Evolutionary conservation across 2,329 filamentous ascomycete species (phyloP).

Genomic region (Cladosporium velox): DNA sequence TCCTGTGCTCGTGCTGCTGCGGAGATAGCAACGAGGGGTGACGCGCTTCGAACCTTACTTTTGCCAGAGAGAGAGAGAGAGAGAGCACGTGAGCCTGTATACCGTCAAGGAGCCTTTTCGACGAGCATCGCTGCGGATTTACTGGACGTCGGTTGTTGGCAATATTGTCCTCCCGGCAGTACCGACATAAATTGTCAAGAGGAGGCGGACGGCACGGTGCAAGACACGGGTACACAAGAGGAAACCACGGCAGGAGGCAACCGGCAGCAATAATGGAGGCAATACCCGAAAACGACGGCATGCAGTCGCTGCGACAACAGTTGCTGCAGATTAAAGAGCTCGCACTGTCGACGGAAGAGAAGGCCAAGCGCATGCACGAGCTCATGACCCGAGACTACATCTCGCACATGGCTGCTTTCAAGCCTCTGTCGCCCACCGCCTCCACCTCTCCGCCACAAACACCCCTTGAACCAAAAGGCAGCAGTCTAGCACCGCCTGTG

Average conservation of each 20-base stretch:
- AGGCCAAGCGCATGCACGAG: constrained; percentile 51
- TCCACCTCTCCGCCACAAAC: constrained; percentile 6
- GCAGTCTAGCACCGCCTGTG: constrained; percentile 23
- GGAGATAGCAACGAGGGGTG: constrained; percentile 2
- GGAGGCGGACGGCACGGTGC: not conserved
- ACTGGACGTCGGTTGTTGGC: not conserved
- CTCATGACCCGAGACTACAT: constrained; percentile 53
- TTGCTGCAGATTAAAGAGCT: constrained; percentile 51
- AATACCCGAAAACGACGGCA: constrained; percentile 54
- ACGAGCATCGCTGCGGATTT: not conserved
- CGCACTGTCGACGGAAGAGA: constrained; percentile 49
- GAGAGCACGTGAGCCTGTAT: constrained; percentile 2
- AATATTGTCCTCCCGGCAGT: not conserved
- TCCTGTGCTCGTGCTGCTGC: not conserved
- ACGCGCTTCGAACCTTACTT: not conserved
- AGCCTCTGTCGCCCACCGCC: not conserved
- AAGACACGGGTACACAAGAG: not conserved
- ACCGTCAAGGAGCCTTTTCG: not conserved
- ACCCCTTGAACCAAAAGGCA: not conserved
- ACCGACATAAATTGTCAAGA: not conserved
- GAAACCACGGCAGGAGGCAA: not conserved
- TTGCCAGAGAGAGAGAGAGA: not conserved
- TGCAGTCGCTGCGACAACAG: constrained; percentile 49
- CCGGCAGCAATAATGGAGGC: constrained; percentile 23
- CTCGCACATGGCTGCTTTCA: constrained; percentile 23